phyloP scores from a whole-genome alignment of 768 basidiomycete genomes.

The Punctularia strigosozonata region DNA sequence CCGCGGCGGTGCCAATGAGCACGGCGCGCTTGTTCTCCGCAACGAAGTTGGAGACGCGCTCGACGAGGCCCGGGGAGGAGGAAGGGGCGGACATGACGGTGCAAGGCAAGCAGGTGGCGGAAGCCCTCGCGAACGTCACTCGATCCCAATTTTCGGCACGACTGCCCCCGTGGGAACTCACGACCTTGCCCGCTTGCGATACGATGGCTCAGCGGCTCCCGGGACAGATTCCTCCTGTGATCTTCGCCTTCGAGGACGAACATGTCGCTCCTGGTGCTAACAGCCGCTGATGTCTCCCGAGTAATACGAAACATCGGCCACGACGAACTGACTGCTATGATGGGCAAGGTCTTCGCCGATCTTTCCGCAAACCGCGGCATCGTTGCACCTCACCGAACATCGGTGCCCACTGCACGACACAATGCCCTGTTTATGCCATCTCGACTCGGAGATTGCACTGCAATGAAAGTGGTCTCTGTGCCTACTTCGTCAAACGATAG shows the following conservation, averaged over 20 bases:
- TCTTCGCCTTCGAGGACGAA: too few relatives aligned
- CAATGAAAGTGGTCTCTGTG: constrained; percentile 75
- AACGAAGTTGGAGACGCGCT: constrained; percentile 58
- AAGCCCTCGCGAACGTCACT: too few relatives aligned
- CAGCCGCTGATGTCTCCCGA: constrained; percentile 41
- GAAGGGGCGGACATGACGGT: constrained; percentile 17
- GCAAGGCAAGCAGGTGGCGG: too few relatives aligned
- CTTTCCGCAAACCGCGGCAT: constrained; percentile 23
- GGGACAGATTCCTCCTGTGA: too few relatives aligned
- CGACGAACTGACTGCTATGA: constrained; percentile 36
- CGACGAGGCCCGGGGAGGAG: constrained; percentile 27
- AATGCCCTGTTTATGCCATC: constrained; percentile 80
- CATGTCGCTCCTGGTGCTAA: constrained; percentile 51
- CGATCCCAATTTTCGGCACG: too few relatives aligned
- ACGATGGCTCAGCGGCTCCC: too few relatives aligned
- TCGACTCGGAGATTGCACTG: constrained; percentile 42
- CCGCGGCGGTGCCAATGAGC: constrained; percentile 60
- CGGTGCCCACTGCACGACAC: constrained; percentile 40
- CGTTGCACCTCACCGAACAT: constrained; percentile 47
- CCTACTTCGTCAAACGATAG: constrained; percentile 24
- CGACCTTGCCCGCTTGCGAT: too few relatives aligned
- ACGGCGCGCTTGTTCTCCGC: constrained; percentile 72
- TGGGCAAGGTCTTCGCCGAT: constrained; percentile 44
- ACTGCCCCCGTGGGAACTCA: too few relatives aligned
- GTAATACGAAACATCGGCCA: constrained; percentile 35